Evolutionary conservation across 306 rosid genomes (phyloP), one percentile per base, ranked within the genome.

Genomic region (Sechiopsis laciniata): DNA sequence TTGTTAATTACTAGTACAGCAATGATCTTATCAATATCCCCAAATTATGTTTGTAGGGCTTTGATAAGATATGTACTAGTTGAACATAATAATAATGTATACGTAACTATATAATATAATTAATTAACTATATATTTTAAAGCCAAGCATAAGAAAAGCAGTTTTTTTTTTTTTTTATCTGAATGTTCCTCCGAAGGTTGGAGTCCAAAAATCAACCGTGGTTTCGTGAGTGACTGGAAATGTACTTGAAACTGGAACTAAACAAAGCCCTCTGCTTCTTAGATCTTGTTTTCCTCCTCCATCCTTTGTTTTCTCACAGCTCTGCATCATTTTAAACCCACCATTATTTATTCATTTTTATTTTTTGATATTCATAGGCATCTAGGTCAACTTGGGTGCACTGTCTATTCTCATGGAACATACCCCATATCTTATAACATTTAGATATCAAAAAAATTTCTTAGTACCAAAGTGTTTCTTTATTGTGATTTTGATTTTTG

Each of bases 161-260:
- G 0, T 6, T 40, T 6, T 40, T 5, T 40, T 40, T 40, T 40
- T 45, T 26, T 26, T 26, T 80, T 83, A 94, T 88, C 99, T 85
- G 76, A 83, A 88, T 42, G 89, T 79, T 72, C 92, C 97, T 80
- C 92, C 96, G 46, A 86, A 95, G 74, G 96, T 86, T 64, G 97
- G 96, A 8, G 95, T 95, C 99, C 99, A 95, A 81, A 95, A 91
- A 85, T 95, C 97, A 46, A 95, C 92, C 0, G 97, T 75, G 51
- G 85, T 85, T 80, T 89, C 99, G 72, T 91, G 99, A 66, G 97
- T 87, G 53, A 91, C 87, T 0, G 97, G 99, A 78, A 84, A 91
- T 73, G 97, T 95, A 74, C 91, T 95, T 6, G 99, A 91, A 80
- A 88, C 87, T 0, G 99, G 99, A 62, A 95, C 99, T 82, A 95